A percentile compares a stretch with the other conserved stretches of the same genome.
phyloP scores from a whole-genome alignment of 1,284 basidiomycete genomes.

The Malassezia sp. region DNA sequence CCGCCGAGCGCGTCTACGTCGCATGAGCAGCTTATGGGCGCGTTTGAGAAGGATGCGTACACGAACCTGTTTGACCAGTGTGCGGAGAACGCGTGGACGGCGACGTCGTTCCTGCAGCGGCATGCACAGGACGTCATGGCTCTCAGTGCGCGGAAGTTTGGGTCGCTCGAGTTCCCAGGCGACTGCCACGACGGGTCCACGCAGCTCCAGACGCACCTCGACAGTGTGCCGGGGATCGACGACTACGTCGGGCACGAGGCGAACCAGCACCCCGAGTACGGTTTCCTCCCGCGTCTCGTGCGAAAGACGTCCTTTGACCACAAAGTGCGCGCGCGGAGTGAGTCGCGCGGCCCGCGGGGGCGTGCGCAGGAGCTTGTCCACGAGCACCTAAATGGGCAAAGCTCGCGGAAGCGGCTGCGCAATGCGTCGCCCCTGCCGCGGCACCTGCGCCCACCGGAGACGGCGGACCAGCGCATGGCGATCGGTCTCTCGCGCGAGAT shows the following conservation, averaged over 20 bases:
- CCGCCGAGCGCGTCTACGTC: constrained; percentile 19
- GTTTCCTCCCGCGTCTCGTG: constrained; percentile 41
- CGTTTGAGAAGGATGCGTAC: constrained; percentile 34
- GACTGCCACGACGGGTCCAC: constrained; percentile 34
- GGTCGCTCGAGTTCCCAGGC: constrained; percentile 19
- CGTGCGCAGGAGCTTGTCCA: neutral
- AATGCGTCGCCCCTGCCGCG: constrained; percentile 37
- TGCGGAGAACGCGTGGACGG: constrained; percentile 8
- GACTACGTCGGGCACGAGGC: constrained; percentile 39
- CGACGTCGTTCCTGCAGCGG: constrained; percentile 6
- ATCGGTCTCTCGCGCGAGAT: constrained; percentile 40
- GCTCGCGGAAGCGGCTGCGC: constrained; percentile 29
- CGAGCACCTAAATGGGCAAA: neutral
- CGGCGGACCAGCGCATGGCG: constrained; percentile 40
- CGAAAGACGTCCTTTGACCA: constrained; percentile 46
- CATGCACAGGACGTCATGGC: constrained; percentile 13
- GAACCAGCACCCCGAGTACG: constrained; percentile 45
- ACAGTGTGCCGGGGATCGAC: constrained; percentile 42
- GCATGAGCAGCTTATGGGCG: constrained; percentile 26
- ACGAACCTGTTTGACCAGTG: constrained; percentile 31
- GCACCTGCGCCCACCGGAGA: constrained; percentile 25
- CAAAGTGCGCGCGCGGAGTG: constrained; percentile 41
- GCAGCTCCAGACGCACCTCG: constrained; percentile 20
- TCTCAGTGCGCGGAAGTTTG: constrained; percentile 11
- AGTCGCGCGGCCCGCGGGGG: constrained; percentile 27